These are phyloP conservation scores for Platanthera zijinensis DNA, from an alignment of 106 monocot genomes.

Conservation along the genomic window DNA sequence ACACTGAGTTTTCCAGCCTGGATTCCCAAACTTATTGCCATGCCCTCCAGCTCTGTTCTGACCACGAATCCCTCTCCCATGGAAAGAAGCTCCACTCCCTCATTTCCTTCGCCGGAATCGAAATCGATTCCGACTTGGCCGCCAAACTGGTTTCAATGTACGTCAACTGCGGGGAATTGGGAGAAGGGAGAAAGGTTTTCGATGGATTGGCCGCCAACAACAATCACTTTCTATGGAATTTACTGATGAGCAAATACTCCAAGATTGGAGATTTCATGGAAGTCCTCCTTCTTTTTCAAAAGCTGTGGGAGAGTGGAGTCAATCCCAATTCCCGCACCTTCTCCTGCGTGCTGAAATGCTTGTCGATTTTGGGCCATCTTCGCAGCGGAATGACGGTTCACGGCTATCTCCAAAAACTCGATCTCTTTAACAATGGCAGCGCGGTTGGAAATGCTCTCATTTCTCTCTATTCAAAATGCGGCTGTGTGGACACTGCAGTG, in stretches of 20 bases:
- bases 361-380: constrained; percentile 16
- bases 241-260: constrained; percentile 46
- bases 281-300: constrained; percentile 31
- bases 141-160: constrained; percentile 63
- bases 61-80: constrained; percentile 27
- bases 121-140: constrained; percentile 27
- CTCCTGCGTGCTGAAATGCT: constrained; percentile 61
- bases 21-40: constrained; percentile 27
- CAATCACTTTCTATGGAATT: constrained; percentile 39
- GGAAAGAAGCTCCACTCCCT: constrained; percentile 38
- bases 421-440: constrained; percentile 22
- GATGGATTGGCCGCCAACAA: constrained; percentile 23
- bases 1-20: background rate
- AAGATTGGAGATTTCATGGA: constrained; percentile 32
- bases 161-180: constrained; percentile 57
- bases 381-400: constrained; percentile 36
- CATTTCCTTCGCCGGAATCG: constrained; percentile 26
- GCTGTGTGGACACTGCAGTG: constrained; percentile 26
- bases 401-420: constrained; percentile 43
- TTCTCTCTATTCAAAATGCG: constrained; percentile 45
- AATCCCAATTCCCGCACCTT: constrained; percentile 39
- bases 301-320: constrained; percentile 31
- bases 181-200: constrained; percentile 43
- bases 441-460: constrained; percentile 54
- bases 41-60: constrained; percentile 58